Evolutionary conservation across 805 yeast genomes (phyloP), one percentile per base, ranked within the genome.

Genomic region (Nakazawaea wyomingensis): DNA sequence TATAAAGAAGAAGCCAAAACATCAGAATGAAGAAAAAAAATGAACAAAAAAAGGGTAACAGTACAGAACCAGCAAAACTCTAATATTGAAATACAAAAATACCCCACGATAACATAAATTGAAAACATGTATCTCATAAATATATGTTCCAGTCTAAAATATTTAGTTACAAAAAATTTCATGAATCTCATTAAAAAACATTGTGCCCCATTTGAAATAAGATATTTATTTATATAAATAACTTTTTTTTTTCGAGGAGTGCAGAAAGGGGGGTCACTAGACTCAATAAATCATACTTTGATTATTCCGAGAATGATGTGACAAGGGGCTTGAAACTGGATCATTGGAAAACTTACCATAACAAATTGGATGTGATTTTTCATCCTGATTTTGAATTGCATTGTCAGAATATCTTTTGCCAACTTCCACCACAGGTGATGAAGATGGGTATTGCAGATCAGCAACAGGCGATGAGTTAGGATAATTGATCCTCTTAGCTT

Each of bases 371-470:
- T 34, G 43, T 20, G 44, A 42, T 31, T 34, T 34, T 21, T 29
- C 13, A 19, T 39, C 13, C 32, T 20, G 24, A 32, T n/a, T 18
- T 16, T 39, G 27, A 2, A 24, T 11, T 8, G 49, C 37, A 17
- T 55, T 55, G 18, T 56, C 60, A 26, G 3, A 10, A 5, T 34
- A 28, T 7, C 27, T 19, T 10, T 35, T 18, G 14, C 32, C 37
- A 32, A 5, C 16, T 7, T 17, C 20, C 9, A 29, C 41, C 18
- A 22, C 36, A 9, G 21, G 31, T 8, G 40, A 41, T 16, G 45
- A 36, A 1, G 46, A 43, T 11, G 32, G 16, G 32, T 29, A 4
- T n/a, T 36, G 30, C 29, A 26, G 5, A 8, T 42, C 41, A 7
- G 37, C 41, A 7, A 44, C 43, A 17, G 47, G 47, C 7, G 47